Evolutionary conservation across 345 rosid genomes (phyloP), one percentile per base, ranked within the genome.

Genomic region (Triadica sebifera): DNA sequence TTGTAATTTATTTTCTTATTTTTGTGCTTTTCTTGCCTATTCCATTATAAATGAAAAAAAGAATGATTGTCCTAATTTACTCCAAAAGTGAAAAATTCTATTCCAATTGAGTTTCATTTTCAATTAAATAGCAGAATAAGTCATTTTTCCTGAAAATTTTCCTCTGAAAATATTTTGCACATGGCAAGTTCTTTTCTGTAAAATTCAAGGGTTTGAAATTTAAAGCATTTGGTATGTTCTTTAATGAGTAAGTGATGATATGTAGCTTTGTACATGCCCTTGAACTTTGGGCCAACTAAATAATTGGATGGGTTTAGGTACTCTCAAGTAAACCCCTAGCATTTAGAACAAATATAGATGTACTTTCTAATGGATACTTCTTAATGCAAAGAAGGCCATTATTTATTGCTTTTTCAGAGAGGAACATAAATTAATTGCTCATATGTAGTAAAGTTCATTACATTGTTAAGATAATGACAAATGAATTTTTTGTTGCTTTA

Each of bases 401-500:
- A n/a, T n/a, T 29, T 43, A 17, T 49, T 59, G 6, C 8, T 55
- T 47, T 4, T 37, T 39, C 49, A 0, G 34, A 56, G 22, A 41
- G 24, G 34, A 45, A 20, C 22, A 46, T 34, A 60, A 49, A 13
- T 46, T 6, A n/a, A 24, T 24, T 67, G 56, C 56, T 15, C 57
- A 17, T 25, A 67, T 56, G 53, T n/a, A 4, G 19, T 24, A 11
- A 47, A 73, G 20, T 58, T 20, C 22, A 12, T 62, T n/a, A 51
- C 56, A 41, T 56, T 0, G 8, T 9, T 64, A 70, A 22, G 8
- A 69, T n/a, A 47, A 12, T 71, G 60, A 70, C 66, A 16, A 37
- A 19, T 49, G 58, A 61, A 38, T 62, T 29, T 29, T 63, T 15
- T 77, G 7, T 52, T 64, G 24, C 55, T 59, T 65, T 66, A 66